Percentiles rank a stretch among this genome's conserved stretches.
Conservation (phyloP, 495 filamentous ascomycete genomes). For the Parathielavia appendiculata region DNA sequence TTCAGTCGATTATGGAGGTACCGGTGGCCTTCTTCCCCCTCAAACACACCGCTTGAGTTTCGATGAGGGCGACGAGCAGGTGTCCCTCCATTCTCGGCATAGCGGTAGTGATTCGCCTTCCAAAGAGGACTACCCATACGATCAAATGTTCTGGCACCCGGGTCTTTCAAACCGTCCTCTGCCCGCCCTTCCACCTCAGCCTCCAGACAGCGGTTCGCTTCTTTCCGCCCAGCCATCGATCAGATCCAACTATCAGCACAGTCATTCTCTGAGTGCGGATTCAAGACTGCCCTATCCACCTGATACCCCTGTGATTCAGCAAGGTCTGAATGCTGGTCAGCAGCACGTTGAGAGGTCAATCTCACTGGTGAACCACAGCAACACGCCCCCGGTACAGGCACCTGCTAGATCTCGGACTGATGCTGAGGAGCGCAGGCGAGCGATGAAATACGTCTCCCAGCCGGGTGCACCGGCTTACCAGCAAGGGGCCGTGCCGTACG, state of each 20-base stretch:
- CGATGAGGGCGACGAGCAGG: conserved; percentile 86
- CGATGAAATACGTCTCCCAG: conserved; percentile 55
- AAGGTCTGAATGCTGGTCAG: conserved; percentile 31
- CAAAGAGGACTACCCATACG: conserved; percentile 68
- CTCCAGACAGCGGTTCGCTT: conserved; percentile 39
- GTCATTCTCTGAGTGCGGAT: conserved; percentile 40
- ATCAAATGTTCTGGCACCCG: conserved; percentile 80
- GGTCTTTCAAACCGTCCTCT: conserved; percentile 66
- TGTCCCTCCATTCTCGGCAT: conserved; percentile 44
- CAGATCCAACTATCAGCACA: conserved; percentile 33
- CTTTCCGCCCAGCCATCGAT: conserved; percentile 34
- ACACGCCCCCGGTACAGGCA: conserved; percentile 70
- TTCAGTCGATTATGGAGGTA: conserved; percentile 68
- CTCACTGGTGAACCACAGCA: conserved; percentile 74
- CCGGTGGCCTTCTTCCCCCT: conserved; percentile 76
- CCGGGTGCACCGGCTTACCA: conserved; percentile 47
- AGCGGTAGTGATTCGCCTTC: conserved; percentile 53
- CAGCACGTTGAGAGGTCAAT: conserved; percentile 75
- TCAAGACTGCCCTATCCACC: conserved; percentile 30
- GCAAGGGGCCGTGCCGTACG: conserved; percentile 38
- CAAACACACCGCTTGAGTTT: conserved; percentile 71
- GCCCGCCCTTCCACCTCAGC: conserved; percentile 64
- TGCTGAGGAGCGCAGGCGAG: conserved; percentile 55
- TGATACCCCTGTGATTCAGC: conserved; percentile 31
- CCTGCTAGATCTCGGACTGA: conserved; percentile 93